Base-by-base conservation (phyloP, 106 monocot species). In the Cymbidium sinense region DNA sequence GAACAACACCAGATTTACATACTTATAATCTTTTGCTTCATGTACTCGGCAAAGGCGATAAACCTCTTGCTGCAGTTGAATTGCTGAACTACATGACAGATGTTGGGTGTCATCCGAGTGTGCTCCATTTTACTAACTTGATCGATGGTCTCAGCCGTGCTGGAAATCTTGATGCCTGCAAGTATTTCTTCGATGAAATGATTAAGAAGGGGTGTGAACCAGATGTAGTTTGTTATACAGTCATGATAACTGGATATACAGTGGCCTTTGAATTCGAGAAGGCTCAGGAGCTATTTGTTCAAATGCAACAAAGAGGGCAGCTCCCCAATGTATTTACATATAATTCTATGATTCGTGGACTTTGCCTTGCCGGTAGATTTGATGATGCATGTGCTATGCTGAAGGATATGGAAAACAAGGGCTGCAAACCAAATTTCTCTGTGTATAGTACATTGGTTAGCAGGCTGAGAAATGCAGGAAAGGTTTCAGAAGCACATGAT, bases 161-260 rank as follows among this genome's bases (percentile, higher is more conserved):
- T 11, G 90, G 91, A 1, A 94, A 98, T 77, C 71, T 90, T 18
- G 87, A 87, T 74, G 98, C 98, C 43, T 98, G 91, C 73, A 83
- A 84, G 81, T 90, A 94, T 74, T 98, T 98, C 78, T 94, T 90
- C n/a, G 88, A 92, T 55, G 92, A 88, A 79, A 98, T 98, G 92
- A 44, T 78, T 5, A 92, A 90, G 76, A 94, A 82, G 50, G 91
- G 87, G 9, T 90, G 88, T 39, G 52, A 90, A 39, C 92, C 98
- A 18, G 98, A 98, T 85, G 91, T 94, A 6, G 94, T 98, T 23
- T 90, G 92, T 77, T 98, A 98, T 71, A 94, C 98, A 1, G 94
- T 92, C 34, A 86, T 98, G 86, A 94, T 98, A 67, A 82, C 88
- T 10, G 86, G 98, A 52, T 90, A 90, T 85, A 80, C 88, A 10